A percentile compares a stretch with the other conserved stretches of the same genome.
Evolutionary conservation across 2,329 filamentous ascomycete genomes (phyloP).

Genomic region (Pochonia chlamydosporia): DNA sequence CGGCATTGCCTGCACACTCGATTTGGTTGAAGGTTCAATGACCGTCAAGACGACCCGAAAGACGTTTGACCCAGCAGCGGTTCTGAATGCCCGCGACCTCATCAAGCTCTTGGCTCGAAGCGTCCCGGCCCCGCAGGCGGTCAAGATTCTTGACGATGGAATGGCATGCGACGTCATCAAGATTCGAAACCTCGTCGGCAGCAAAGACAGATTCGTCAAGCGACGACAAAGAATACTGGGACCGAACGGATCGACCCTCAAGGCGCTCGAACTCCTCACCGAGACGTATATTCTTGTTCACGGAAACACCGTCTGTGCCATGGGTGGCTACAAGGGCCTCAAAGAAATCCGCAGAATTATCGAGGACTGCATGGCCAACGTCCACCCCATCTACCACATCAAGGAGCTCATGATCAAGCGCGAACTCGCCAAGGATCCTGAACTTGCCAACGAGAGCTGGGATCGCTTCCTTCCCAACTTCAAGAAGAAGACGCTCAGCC

Average conservation of each 20-base stretch:
- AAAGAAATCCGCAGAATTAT: slow-evolving; percentile 88
- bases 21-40: slow-evolving; percentile 95
- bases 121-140: slow-evolving; percentile 85
- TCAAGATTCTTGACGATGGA: slow-evolving; percentile 91
- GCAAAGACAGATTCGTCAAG: slow-evolving; percentile 95
- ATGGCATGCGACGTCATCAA: slow-evolving; percentile 94
- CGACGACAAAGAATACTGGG: slow-evolving; percentile 87
- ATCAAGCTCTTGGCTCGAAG: slow-evolving; percentile 89
- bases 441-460: slow-evolving; percentile 84
- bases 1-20: slow-evolving; percentile 85
- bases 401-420: slow-evolving; percentile 85
- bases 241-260: slow-evolving; percentile 84
- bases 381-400: slow-evolving; percentile 85
- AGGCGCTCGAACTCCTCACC: slow-evolving; percentile 88
- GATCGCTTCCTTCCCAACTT: slow-evolving; percentile 95
- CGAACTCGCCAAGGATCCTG: slow-evolving; percentile 84
- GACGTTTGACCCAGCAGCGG: slow-evolving; percentile 86
- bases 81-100: slow-evolving; percentile 88
- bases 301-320: slow-evolving; percentile 87
- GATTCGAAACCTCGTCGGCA: slow-evolving; percentile 81
- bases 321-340: slow-evolving; percentile 88
- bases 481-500: slow-evolving; percentile 86
- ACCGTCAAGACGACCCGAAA: slow-evolving; percentile 91
- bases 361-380: slow-evolving; percentile 94
- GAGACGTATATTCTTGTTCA: slow-evolving; percentile 91